Evolutionary conservation across 768 basidiomycete species (phyloP).

Genomic region (Daedaleopsis nitida): DNA sequence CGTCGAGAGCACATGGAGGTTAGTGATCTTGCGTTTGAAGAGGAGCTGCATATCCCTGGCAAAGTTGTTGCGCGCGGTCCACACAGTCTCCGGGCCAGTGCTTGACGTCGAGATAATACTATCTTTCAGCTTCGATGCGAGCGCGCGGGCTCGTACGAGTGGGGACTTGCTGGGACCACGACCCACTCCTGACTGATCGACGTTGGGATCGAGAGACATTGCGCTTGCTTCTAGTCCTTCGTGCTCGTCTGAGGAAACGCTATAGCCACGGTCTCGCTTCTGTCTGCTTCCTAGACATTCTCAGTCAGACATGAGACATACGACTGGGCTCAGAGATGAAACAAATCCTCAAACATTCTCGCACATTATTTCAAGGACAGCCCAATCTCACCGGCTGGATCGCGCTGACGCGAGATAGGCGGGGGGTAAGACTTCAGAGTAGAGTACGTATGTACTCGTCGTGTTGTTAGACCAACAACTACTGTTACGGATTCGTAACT

Average conservation of each 20-base stretch:
- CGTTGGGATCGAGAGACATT: constrained; percentile 31
- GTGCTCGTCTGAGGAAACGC: constrained; percentile 39
- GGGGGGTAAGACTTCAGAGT: too few species aligned
- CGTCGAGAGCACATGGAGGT: constrained; percentile 73
- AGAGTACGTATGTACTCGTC: too few species aligned
- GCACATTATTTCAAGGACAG: too few species aligned
- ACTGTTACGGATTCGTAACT: too few species aligned
- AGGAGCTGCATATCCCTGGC: constrained; percentile 82
- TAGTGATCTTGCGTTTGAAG: constrained; percentile 88
- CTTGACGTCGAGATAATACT: constrained; percentile 40
- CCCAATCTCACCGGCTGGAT: too few species aligned
- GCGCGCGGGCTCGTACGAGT: constrained; percentile 32
- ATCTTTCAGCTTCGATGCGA: constrained; percentile 56
- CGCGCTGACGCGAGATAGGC: too few species aligned
- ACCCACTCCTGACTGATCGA: constrained; percentile 10
- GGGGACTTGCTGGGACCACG: constrained; percentile 36
- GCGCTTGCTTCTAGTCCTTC: constrained; percentile 44
- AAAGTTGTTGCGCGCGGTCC: constrained; percentile 79
- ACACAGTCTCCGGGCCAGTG: constrained; percentile 52
- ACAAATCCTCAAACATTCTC: too few species aligned
- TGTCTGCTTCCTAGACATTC: constrained; percentile 13
- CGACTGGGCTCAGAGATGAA: too few species aligned
- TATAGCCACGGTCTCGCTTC: constrained; percentile 21
- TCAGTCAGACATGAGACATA: too few species aligned
- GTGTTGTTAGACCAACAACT: too few species aligned